Base-by-base conservation (phyloP, 345 rosid species). In the Viola odorata region DNA sequence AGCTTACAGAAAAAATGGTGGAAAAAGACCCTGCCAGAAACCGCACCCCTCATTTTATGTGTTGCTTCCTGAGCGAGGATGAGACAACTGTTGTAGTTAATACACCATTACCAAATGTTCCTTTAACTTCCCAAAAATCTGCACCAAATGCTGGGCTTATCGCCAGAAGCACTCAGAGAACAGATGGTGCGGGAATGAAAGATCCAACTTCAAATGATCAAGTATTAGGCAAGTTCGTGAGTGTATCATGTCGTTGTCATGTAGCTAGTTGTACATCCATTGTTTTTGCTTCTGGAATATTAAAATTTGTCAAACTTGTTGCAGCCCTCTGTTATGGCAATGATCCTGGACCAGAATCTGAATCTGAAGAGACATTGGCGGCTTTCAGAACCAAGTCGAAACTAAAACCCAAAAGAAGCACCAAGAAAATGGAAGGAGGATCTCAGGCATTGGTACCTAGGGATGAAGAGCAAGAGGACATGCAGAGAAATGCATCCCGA, bases 1-100 rank as follows among this genome's bases (percentile, higher is more conserved):
- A 86, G 96, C 85, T 94, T 53, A 86, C 95, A 7, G 57, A 67
- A 14, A 81, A 82, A 74, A 83, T 85, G 38, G 92, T 85, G 66
- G 92, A 85, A 58, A 90, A 91, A 74, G 82, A 81, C 71, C 69
- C 76, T 45, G 45, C 82, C 13, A 79, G 89, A 70, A n/a, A 95
- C 66, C 82, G 91, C 13, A 67, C 84, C 56, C 84, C 84, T 4
- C 96, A 91, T 65, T 91, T 85, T 64, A 73, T 66, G 17, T 85
- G 95, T 37, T 86, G 90, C 8, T 78, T 81, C 37, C 36, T 88
- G 66, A 75, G 78, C 3, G 81, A 78, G 71, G 87, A 75, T 42
- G 78, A 73, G 64, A 77, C 85, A 7, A 73, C 80, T 16, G 66
- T 88, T 61, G 61, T 55, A 53, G 73, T 86, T 23, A 75, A 75